Percentiles rank a stretch among this genome's conserved stretches.
Evolutionary conservation across 768 basidiomycete genomes (phyloP).

Genomic region (Mycena vitilis): DNA sequence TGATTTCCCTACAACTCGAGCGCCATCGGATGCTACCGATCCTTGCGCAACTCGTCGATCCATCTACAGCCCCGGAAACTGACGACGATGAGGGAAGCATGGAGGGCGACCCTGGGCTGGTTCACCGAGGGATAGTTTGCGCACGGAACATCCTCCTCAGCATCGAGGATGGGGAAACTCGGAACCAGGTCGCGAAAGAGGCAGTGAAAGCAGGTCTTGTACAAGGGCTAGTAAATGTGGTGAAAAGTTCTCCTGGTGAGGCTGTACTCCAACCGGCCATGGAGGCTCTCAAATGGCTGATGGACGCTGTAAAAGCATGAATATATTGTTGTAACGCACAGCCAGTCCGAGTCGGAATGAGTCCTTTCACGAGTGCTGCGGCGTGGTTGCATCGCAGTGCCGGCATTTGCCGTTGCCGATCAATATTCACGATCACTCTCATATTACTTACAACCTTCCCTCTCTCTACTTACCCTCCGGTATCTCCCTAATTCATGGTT

Average conservation of each 20-base stretch:
- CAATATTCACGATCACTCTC: constrained; percentile 20
- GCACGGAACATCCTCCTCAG: constrained; percentile 69
- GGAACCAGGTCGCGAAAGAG: constrained; percentile 60
- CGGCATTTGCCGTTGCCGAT: constrained; percentile 17
- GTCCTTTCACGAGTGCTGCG: background rate
- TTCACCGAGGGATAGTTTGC: constrained; percentile 85
- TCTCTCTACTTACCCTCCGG: constrained; percentile 3
- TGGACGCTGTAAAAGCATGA: constrained; percentile 30
- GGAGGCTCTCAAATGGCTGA: constrained; percentile 59
- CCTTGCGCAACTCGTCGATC: constrained; percentile 76
- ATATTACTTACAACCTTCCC: constrained; percentile 9
- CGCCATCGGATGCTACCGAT: constrained; percentile 72
- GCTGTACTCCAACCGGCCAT: constrained; percentile 60
- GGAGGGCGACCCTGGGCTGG: constrained; percentile 66
- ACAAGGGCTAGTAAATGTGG: constrained; percentile 60
- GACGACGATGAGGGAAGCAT: constrained; percentile 51
- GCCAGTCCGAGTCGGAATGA: constrained; percentile 9
- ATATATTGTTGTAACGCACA: constrained; percentile 2
- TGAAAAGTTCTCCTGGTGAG: constrained; percentile 56
- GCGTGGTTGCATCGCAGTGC: background rate
- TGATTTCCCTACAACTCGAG: constrained; percentile 76
- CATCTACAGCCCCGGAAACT: constrained; percentile 50
- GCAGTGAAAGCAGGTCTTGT: constrained; percentile 66
- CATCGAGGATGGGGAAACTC: constrained; percentile 51
- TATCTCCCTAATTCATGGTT: constrained; percentile 33